Evolutionary conservation across 164 flowering plant species (phyloP), one percentile per base, ranked within the genome.

Genomic region (Vitis vinifera): DNA sequence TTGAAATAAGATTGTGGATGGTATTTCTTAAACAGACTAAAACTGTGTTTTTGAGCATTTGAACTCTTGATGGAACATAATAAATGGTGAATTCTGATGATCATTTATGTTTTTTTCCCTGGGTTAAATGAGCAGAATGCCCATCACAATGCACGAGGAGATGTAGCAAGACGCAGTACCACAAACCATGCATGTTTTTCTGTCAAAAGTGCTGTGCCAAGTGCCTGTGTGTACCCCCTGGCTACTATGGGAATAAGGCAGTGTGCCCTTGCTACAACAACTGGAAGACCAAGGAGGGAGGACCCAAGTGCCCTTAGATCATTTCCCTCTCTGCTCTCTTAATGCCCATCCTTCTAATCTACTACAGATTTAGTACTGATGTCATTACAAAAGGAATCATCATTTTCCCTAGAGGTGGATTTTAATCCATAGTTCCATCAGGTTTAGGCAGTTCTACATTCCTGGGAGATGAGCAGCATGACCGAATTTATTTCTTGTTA

Each of bases 261-360:
- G 76, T 71, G 13, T 85, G 88, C 74, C 79, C 88, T 65, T 85
- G 86, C 82, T 85, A 85, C 80, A 82, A 80, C 82, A 82, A 80
- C 77, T 82, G 88, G 88, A 85, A 85, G 84, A 85, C 88, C 78
- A 75, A 85, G 78, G 74, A 78, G 71, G 88, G 88, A 31, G 84
- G 84, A 44, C 88, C 88, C 63, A 84, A 84, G 51, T 82, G 88
- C 76, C 85, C 88, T 68, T 82, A 66, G 49, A n/a, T 16, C 44
- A 37, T 37, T 37, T 37, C 27, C 27, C 27, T 23, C 27, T 23
- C 27, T 23, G 27, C 44, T 37, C 44, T 37, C 44, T 37, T 37
- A 37, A 37, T 3, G 6, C 44, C 44, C 44, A 37, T 37, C 44
- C 44, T 6, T 37, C 44, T 37, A 37, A 37, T 37, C 44, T 3